Evolutionary conservation across 2,329 filamentous ascomycete genomes (phyloP), one percentile per base, ranked within the genome.

Genomic region (Tympanopsis confertula): DNA sequence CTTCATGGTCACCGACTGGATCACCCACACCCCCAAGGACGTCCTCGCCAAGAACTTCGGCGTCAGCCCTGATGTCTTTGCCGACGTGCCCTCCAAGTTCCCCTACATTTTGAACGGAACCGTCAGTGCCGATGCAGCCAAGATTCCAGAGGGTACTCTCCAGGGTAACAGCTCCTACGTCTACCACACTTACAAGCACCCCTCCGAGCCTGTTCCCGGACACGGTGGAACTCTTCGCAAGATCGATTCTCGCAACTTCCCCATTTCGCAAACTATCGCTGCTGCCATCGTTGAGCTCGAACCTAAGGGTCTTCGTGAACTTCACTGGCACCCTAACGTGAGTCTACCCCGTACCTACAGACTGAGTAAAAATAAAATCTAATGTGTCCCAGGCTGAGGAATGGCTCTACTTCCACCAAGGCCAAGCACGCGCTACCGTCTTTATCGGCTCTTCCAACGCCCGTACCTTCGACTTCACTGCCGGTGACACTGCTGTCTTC

Each of bases 1-100:
- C 1, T 84, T 83, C 63, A 80, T 76, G 58, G 65, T 83, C 18
- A 77, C 78, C 44, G 78, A 84, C 57, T 83, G 78, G 78, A 64
- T 84, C 24, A 59, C 69, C 0, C 78, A 82, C 49, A 83, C 78
- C 0, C 78, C 79, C 0, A 71, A 69, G 37, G 44, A 51, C 33
- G 63, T 84, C 33, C 60, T 83, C 0, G 77, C 78, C 24, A 82
- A 80, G 58, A 83, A 82, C 59, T 82, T 83, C 44, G 74, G 75
- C 17, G 65, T 83, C 15, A 62, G 72, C 36, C 63, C 66, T 17
- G 68, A 68, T 0, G 65, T 78, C 35, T 82, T 83, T 43, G 62
- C 71, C 44, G 64, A 62, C 5, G 59, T 82, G 17, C 77, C 76
- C 0, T 48, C 61, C 1, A 61, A 66, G 1, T 71, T 71, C 46